Base-by-base conservation (phyloP, 1,284 basidiomycete species). In the Rhodofomes roseus region DNA sequence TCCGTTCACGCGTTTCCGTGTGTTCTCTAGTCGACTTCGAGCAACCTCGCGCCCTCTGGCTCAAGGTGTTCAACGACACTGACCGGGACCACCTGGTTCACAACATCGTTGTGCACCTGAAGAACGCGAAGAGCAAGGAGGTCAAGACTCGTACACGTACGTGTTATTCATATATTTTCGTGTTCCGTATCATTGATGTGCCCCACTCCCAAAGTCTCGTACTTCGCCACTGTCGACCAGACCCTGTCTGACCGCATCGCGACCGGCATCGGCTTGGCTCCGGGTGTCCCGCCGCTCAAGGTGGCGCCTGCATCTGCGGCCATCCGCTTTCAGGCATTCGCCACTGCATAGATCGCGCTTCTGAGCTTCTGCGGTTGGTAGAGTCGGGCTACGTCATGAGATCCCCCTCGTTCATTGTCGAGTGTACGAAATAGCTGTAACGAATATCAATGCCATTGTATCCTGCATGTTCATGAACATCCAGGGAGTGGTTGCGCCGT, bases 41-140 rank as follows among this genome's bases (percentile, higher is more conserved):
- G 76, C 93, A 95, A 70, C 93, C 95, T 7, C 85, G 93, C 60
- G 85, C 80, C 16, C 78, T 97, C 50, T 96, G 87, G 83, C 70
- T 75, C 63, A 87, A 85, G 68, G 94, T 96, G 25, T 90, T 93
- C 79, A 82, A 81, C 62, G 87, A 93, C 60, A 77, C 77, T 23
- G 82, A 83, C 58, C 81, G 85, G 54, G 79, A 85, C 63, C 86
- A 90, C 65, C 88, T 90, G 66, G 82, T 96, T 66, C 70, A 81
- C 71, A 95, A 95, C 71, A 78, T 96, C 59, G 81, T 89, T 22
- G 91, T 80, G 0, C 90, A 95, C 77, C 81, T 93, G 71, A 77
- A 81, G 40, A 77, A 72, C 29, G 86, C 86, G 69, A 90, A 87
- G 81, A 85, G 80, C 65, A 65, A 80, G 20, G 81, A 80, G 65